A percentile compares a stretch with the other conserved stretches of the same genome.
phyloP scores from a whole-genome alignment of 2,329 filamentous ascomycete genomes.

The Paraphaeosphaeria sporulosa region DNA sequence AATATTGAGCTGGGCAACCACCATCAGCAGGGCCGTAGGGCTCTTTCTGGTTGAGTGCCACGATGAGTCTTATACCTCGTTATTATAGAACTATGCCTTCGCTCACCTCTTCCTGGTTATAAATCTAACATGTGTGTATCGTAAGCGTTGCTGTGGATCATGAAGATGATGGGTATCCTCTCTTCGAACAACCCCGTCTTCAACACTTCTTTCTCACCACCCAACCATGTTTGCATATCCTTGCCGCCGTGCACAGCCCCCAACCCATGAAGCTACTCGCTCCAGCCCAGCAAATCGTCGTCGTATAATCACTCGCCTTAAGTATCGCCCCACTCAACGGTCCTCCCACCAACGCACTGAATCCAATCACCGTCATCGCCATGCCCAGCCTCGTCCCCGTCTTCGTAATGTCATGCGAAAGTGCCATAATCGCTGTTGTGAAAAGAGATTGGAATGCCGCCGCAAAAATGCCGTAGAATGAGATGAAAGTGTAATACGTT shows the following conservation, averaged over 20 bases:
- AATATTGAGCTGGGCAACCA: background rate
- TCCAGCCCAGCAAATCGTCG: conserved; percentile 32
- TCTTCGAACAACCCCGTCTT: background rate
- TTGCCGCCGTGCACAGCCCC: conserved; percentile 25
- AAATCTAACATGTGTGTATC: background rate
- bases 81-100: too few species aligned
- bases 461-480: conserved; percentile 69
- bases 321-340: conserved; percentile 63
- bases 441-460: conserved; percentile 50
- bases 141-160: background rate
- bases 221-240: conserved; percentile 36
- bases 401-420: conserved; percentile 39
- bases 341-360: conserved; percentile 61
- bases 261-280: conserved; percentile 27
- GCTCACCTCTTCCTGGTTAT: too few species aligned
- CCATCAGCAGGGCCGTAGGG: background rate
- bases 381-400: conserved; percentile 60
- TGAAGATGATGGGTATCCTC: background rate
- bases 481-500: conserved; percentile 68
- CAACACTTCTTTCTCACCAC: conserved; percentile 29
- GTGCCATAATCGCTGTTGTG: conserved; percentile 50
- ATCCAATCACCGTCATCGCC: conserved; percentile 59
- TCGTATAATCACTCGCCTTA: conserved; percentile 43
- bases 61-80: too few species aligned
- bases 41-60: background rate